Evolutionary conservation across 345 rosid species (phyloP), one percentile per base, ranked within the genome.

Genomic region (Bretschneidera sinensis): DNA sequence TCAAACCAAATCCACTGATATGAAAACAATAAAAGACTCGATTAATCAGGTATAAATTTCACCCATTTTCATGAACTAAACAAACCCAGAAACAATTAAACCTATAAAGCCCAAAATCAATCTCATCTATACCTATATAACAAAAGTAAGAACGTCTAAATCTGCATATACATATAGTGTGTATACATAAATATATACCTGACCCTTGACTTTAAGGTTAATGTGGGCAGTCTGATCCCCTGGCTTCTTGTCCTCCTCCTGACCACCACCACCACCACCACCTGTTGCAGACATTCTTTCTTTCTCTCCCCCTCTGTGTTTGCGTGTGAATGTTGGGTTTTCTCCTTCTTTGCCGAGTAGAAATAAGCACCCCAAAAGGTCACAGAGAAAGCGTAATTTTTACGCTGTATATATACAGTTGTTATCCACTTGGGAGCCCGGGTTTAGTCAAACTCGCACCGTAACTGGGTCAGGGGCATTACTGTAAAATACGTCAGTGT

Each of bases 161-260:
- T n/a, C n/a, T n/a, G n/a, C n/a, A 31, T 31, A 31, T 31, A 31
- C 35, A 31, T 9, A 4, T 31, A 4, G 4, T 31, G 35, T 31
- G 35, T 9, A 31, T 4, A 9, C n/a, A 4, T 4, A 9, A 9
- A 9, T 31, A 14, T 39, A 14, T n/a, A 83, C 94, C 87, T 84
- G 94, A n/a, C 94, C 87, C 77, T 86, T 86, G 57, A 86, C 94
- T 73, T 85, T 85, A 66, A 85, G 88, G 50, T 85, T 85, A 68
- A 83, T 85, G 70, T 85, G 92, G 13, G 69, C 81, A 8, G 73
- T 19, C 62, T 78, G 79, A 59, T 83, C 88, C 16, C 25, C 47
- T 1, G 86, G 92, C 78, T 85, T 85, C 79, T 83, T 85, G 60
- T 85, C 88, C 66, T 85, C 92, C 62, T 85, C 89, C 67, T 34